Percentiles rank a stretch among this genome's conserved stretches.
Conservation (phyloP, 495 filamentous ascomycete genomes). For the Penicillium waksmanii region DNA sequence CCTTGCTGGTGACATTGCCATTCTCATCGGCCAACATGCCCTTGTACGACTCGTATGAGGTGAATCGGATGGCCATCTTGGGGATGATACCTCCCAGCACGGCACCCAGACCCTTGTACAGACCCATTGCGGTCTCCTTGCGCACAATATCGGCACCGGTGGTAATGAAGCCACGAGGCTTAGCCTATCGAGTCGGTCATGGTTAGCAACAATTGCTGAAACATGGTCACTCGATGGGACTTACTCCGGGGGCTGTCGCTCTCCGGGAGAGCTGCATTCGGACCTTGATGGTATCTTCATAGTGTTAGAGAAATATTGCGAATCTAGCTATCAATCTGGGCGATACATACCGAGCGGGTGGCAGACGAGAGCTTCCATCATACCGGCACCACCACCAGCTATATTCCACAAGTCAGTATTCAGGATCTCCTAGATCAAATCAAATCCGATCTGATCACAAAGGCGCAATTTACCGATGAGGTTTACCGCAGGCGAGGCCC, state of each 20-base stretch:
- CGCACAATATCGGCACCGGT: conserved; percentile 88
- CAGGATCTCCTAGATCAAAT: background rate
- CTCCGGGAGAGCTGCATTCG: conserved; percentile 98
- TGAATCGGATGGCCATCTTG: conserved; percentile 99
- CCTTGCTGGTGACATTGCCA: conserved; percentile 68
- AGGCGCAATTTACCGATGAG: conserved; percentile 71
- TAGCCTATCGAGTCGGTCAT: conserved; percentile 46
- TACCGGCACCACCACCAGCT: conserved; percentile 97
- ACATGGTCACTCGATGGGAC: conserved; percentile 24
- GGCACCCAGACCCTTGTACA: conserved; percentile 97
- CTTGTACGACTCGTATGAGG: conserved; percentile 96
- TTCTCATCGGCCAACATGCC: conserved; percentile 73
- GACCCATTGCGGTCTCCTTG: conserved; percentile 84
- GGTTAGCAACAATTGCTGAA: conserved; percentile 24
- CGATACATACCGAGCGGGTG: conserved; percentile 81
- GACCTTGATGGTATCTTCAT: conserved; percentile 91
- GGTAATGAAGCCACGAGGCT: conserved; percentile 82
- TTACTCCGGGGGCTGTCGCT: conserved; percentile 77
- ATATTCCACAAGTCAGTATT: conserved; percentile 31
- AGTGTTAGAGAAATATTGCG: conserved; percentile 21
- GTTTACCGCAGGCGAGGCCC: conserved; percentile 86
- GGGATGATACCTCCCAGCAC: conserved; percentile 96
- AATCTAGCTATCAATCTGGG: background rate
- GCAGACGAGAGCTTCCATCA: conserved; percentile 98
- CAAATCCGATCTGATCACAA: background rate